Conservation (phyloP, 768 basidiomycete species). For the Serendipita sp. region DNA sequence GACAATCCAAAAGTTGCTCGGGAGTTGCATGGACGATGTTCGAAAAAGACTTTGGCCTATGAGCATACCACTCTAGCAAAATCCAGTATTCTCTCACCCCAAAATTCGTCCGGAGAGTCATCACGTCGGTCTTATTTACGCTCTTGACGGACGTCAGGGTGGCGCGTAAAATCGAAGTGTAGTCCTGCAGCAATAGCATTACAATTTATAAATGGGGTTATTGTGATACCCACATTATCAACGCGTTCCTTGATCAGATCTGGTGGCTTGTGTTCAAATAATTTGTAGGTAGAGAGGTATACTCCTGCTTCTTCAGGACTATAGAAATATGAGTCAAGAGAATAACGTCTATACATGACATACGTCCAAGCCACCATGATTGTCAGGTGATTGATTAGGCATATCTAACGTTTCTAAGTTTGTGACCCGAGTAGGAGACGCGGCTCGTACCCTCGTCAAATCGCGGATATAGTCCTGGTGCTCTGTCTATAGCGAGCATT, state of each 20-base stretch:
- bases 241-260: slow-evolving; percentile 88
- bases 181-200: slow-evolving; percentile 26
- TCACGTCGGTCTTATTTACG: slow-evolving; percentile 95
- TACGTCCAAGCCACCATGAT: slow-evolving; percentile 86
- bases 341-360: neutral
- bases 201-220: neutral
- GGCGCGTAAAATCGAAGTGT: slow-evolving; percentile 61
- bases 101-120: slow-evolving; percentile 79
- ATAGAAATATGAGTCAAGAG: slow-evolving; percentile 1
- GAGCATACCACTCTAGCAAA: neutral
- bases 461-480: slow-evolving; percentile 86
- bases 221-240: slow-evolving; percentile 35
- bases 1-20: slow-evolving; percentile 64
- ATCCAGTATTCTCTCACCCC: slow-evolving; percentile 45
- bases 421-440: slow-evolving; percentile 5
- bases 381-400: slow-evolving; percentile 85
- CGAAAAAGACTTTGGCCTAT: slow-evolving; percentile 53
- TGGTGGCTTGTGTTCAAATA: slow-evolving; percentile 85
- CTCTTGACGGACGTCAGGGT: slow-evolving; percentile 79
- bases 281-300: slow-evolving; percentile 82
- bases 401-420: slow-evolving; percentile 31
- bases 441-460: slow-evolving; percentile 54
- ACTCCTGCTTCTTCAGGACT: slow-evolving; percentile 85
- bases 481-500: slow-evolving; percentile 43
- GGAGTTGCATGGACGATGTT: slow-evolving; percentile 58